Evolutionary conservation across 345 rosid species (phyloP), one percentile per base, ranked within the genome.

Genomic region (Kernera saxatilis): DNA sequence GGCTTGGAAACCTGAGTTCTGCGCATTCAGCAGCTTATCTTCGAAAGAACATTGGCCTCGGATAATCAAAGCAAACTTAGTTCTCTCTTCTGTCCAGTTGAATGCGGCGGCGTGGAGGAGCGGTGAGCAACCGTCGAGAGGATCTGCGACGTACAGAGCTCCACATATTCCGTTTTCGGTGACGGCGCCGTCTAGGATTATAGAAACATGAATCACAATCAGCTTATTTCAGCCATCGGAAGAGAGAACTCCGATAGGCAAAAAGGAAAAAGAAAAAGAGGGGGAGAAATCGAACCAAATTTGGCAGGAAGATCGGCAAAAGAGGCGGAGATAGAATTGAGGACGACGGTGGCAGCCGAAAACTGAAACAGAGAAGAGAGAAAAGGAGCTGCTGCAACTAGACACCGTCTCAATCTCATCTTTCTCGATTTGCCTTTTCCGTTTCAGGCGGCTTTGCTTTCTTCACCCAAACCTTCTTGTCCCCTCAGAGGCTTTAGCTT

Each of bases 301-400:
- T 85, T 86, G 61, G 94, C 94, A 35, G 97, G 92, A 74, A 88
- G 85, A 83, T 82, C 87, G 15, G 84, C 58, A 70, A 84, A 90
- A 60, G 84, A 74, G 55, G 78, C 37, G 49, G 81, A 79, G 65
- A 73, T 75, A 51, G 92, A 84, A 63, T 79, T 77, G 64, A 84
- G 77, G 29, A 85, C 69, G 37, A 90, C 83, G 22, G 85, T 64
- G 21, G 90, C 82, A 9, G 79, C 74, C 5, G 81, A 48, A 10
- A 67, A 22, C 8, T 25, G 76, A 12, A 84, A 15, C 0, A 75
- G 70, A 18, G 13, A 72, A 74, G 65, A 62, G 51, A 79, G 13
- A 3, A 51, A 48, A 23, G 75, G 36, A 32, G 80, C 17, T 7
- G 77, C 11, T 12, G 41, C 29, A 1, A 72, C 67, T 59, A 60